Evolutionary conservation across 106 monocot species (phyloP), one percentile per base, ranked within the genome.

Genomic region (Alisma plantagoaquatica): DNA sequence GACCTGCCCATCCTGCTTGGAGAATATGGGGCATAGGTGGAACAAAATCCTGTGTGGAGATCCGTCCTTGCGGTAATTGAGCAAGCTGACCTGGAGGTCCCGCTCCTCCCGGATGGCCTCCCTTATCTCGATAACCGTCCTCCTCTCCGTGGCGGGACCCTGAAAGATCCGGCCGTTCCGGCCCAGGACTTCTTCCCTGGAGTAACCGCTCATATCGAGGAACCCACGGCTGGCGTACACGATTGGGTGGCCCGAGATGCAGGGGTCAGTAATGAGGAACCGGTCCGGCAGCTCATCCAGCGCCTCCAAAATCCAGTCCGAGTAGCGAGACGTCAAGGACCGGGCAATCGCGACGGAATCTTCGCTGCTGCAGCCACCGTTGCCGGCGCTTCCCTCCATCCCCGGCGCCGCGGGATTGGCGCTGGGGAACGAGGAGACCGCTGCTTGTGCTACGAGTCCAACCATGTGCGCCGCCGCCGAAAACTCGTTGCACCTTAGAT

Each of bases 251-350:
- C 78, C 76, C 30, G 81, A 10, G 32, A 85, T 62, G 26, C 27
- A 49, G 0, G 96, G 96, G 51, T 98, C 96, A 29, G 96, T 82
- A 50, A 98, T 71, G 17, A 98, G 60, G 76, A 98, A 98, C 58
- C 29, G 58, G 17, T 53, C 68, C 10, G 64, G 14, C 54, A 98
- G 65, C 54, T 90, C 84, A 43, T 81, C 65, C 22, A 98, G 78
- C 14, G 73, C 68, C 23, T 84, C 89, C 43, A 49, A 5, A 31
- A 90, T 64, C 71, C 78, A 82, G 18, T 81, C 76, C 4, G 84
- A 81, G 78, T 89, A 89, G 17, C 73, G 64, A 14, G 62, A 35
- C 23, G 89, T 78, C 31, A 94, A 74, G 7, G 94, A 94, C 12
- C 47, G 33, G 1, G 27, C 43, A 11, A 75, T 21, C 66, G 45